Evolutionary conservation across 2,329 filamentous ascomycete genomes (phyloP).

Genomic region (Capronia coronata): DNA sequence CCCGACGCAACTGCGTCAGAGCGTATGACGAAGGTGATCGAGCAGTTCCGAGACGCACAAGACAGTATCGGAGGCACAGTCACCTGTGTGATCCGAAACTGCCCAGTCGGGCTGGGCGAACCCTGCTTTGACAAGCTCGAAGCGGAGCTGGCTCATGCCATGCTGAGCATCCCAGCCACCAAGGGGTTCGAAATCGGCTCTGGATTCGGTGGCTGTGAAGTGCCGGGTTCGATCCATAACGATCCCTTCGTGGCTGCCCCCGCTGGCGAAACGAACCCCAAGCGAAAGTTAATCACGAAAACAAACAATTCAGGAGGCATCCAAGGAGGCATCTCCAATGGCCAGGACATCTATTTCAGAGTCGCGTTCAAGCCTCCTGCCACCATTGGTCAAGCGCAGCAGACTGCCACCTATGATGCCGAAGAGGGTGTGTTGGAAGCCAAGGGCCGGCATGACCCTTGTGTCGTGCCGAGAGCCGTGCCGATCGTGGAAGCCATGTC

Average conservation of each 20-base stretch:
- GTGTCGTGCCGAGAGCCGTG: constrained; percentile 80
- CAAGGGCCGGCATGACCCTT: constrained; percentile 91
- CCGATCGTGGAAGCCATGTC: constrained; percentile 75
- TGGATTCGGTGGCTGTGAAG: constrained; percentile 78
- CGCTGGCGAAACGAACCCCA: constrained; percentile 40
- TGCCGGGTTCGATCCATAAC: constrained; percentile 86
- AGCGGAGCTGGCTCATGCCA: constrained; percentile 82
- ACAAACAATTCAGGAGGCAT: constrained; percentile 95
- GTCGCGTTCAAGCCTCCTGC: constrained; percentile 92
- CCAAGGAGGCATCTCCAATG: constrained; percentile 92
- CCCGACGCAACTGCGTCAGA: constrained; percentile 59
- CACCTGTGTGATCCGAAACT: constrained; percentile 84
- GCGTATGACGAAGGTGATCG: constrained; percentile 74
- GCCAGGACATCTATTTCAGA: constrained; percentile 87
- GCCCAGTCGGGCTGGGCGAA: constrained; percentile 80
- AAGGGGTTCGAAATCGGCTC: constrained; percentile 96
- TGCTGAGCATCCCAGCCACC: constrained; percentile 89
- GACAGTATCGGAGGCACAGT: constrained; percentile 95
- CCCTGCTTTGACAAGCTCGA: constrained; percentile 95
- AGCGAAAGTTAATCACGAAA: constrained; percentile 67
- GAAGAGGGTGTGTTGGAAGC: constrained; percentile 72
- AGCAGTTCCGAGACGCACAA: constrained; percentile 65
- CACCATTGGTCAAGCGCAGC: constrained; percentile 84
- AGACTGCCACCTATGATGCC: constrained; percentile 72
- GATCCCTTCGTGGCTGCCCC: constrained; percentile 68